Conservation (phyloP, 2,329 filamentous ascomycete species). For the Huntiella omanensis region DNA sequence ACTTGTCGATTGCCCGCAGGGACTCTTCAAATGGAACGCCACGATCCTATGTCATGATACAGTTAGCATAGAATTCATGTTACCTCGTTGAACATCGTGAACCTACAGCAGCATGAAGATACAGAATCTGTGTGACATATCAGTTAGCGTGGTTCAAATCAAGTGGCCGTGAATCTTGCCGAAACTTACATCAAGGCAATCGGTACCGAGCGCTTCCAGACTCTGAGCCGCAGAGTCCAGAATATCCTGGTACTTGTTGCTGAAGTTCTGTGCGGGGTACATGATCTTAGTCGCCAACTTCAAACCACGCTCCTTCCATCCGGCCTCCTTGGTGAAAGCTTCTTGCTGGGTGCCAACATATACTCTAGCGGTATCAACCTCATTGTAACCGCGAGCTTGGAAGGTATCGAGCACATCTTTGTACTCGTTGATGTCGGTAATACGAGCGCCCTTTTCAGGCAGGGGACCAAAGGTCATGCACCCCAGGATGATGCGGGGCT, state of each 20-base stretch:
- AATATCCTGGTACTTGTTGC: conserved; percentile 45
- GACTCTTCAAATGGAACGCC: conserved; percentile 62
- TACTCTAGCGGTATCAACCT: conserved; percentile 64
- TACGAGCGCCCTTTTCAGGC: conserved; percentile 42
- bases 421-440: conserved; percentile 49
- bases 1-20: conserved; percentile 54
- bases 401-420: conserved; percentile 56
- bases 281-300: conserved; percentile 57
- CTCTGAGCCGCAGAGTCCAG: conserved; percentile 46
- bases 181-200: conserved; percentile 45
- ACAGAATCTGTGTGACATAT: conserved; percentile 35
- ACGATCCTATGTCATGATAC: conserved; percentile 26
- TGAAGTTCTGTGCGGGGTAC: conserved; percentile 42
- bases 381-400: conserved; percentile 61
- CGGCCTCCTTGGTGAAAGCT: conserved; percentile 53
- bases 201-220: conserved; percentile 51
- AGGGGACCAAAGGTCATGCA: conserved; percentile 70
- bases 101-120: conserved; percentile 46
- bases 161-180: not conserved
- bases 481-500: conserved; percentile 59
- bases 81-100: conserved; percentile 9
- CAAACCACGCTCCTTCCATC: conserved; percentile 63
- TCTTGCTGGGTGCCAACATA: conserved; percentile 62
- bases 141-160: not conserved
- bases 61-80: conserved; percentile 15